Base-by-base conservation (phyloP, 116 monocot species). In the Phalaenopsis hybrid region DNA sequence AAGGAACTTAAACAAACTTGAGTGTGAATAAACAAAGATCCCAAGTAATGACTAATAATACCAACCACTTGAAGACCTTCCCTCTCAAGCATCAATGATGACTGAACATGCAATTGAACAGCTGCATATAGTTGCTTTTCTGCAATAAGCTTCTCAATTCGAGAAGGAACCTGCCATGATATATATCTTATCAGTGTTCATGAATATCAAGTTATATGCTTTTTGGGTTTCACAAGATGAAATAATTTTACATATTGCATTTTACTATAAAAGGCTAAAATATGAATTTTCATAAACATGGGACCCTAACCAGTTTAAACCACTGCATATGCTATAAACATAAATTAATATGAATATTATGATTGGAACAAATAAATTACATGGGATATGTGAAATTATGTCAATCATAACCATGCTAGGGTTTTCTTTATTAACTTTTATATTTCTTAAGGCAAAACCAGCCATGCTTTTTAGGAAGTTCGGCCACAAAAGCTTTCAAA, bases 1-100 rank as follows among this genome's bases (percentile, higher is more conserved):
- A 9, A 65, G 65, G 23, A 9, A 21, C 25, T 65, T 23, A 65
- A 65, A 65, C 25, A 65, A 65, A 65, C 21, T 7, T 23, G 23
- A 65, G 25, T 37, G 16, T 17, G 4, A 72, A 34, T 37, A 45
- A 75, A 75, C 16, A 75, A 44, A 45, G 20, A 20, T 21, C 45
- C 46, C 20, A 46, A 46, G 17, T 46, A 45, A 46, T 46, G 5
- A 75, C 33, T 37, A 37, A 72, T 37, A 49, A 81, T 57, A 91
- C 93, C 46, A 85, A 98, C 98, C 95, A 91, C 95, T 99, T 99
- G 95, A 81, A 99, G 95, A 72, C 98, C 98, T 87, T 95, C 98
- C 82, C 98, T 92, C 83, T 99, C 98, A 82, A 99, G 93, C 87
- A 95, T 81, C 81, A 93, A 44, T 61, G 88, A 79, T 80, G 98